Percentiles rank a stretch among this genome's conserved stretches.
Evolutionary conservation across 257 asterid species (phyloP).

Genomic region (Solanum sitiens): DNA sequence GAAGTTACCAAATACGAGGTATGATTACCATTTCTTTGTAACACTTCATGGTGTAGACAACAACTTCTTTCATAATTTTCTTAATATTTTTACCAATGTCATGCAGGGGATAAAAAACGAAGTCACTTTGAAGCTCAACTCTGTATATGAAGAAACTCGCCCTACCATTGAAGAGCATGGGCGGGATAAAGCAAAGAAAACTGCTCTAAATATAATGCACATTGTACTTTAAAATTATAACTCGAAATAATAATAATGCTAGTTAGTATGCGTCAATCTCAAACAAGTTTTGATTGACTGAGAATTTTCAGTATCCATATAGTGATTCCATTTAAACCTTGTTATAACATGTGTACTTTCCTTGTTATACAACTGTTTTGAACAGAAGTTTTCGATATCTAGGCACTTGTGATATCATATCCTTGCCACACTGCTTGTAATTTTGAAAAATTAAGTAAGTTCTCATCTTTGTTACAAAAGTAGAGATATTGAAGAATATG

Average conservation of each 20-base stretch:
- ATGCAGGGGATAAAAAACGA: conserved; percentile 45
- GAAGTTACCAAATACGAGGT: conserved; percentile 68
- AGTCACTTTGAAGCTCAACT: conserved; percentile 44
- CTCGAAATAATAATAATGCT: neutral
- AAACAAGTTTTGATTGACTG: neutral
- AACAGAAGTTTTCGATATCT: neutral
- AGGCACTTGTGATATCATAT: neutral
- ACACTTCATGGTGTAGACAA: neutral
- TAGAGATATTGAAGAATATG: no score
- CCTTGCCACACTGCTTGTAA: neutral
- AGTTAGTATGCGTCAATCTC: neutral
- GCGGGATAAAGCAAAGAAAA: conserved; percentile 11
- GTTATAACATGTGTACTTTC: neutral
- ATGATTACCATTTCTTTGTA: neutral
- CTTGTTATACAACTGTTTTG: neutral
- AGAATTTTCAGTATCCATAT: neutral
- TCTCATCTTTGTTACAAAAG: no score
- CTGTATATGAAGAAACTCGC: conserved; percentile 30
- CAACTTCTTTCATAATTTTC: neutral
- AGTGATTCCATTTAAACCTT: neutral
- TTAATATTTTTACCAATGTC: neutral
- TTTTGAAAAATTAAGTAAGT: neutral
- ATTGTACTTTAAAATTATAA: neutral
- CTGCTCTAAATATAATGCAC: conserved; percentile 37
- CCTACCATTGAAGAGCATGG: conserved; percentile 31